phyloP scores from a whole-genome alignment of 75 land plant genomes.

The Cupressus sempervirens region DNA sequence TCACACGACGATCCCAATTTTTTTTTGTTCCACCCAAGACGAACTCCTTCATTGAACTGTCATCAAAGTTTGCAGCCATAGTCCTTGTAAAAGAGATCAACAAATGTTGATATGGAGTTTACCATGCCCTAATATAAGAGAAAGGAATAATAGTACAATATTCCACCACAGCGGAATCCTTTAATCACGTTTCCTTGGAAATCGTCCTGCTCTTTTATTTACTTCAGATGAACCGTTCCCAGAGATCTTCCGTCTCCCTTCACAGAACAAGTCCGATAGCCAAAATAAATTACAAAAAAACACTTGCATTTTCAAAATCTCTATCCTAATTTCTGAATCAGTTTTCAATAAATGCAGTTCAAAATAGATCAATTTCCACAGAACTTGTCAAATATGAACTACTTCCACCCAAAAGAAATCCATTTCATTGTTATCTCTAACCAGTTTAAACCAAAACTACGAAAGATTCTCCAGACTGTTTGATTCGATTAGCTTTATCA shows the following conservation, averaged over 20 bases:
- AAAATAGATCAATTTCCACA: background rate
- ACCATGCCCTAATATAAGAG: background rate
- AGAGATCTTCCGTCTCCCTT: background rate
- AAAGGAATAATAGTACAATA: background rate
- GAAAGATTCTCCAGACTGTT: background rate
- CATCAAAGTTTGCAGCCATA: background rate
- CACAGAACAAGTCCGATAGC: background rate
- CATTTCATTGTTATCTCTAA: background rate
- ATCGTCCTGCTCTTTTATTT: background rate
- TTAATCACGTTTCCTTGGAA: background rate
- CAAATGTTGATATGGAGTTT: background rate
- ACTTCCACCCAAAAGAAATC: too few relatives aligned
- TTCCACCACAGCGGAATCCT: background rate
- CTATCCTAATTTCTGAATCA: background rate
- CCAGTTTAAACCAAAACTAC: background rate
- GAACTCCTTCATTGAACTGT: background rate
- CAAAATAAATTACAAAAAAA: background rate
- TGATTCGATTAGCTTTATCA: background rate
- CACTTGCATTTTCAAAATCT: background rate
- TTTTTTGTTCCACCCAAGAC: background rate
- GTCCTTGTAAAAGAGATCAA: background rate
- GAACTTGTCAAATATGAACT: background rate
- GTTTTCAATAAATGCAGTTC: background rate
- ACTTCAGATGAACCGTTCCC: background rate
- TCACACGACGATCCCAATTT: constrained; percentile 7